A percentile compares a stretch with the other conserved stretches of the same genome.
These are phyloP conservation scores for Alliaria petiolata DNA, from an alignment of 345 rosid species.

Conservation along the genomic window DNA sequence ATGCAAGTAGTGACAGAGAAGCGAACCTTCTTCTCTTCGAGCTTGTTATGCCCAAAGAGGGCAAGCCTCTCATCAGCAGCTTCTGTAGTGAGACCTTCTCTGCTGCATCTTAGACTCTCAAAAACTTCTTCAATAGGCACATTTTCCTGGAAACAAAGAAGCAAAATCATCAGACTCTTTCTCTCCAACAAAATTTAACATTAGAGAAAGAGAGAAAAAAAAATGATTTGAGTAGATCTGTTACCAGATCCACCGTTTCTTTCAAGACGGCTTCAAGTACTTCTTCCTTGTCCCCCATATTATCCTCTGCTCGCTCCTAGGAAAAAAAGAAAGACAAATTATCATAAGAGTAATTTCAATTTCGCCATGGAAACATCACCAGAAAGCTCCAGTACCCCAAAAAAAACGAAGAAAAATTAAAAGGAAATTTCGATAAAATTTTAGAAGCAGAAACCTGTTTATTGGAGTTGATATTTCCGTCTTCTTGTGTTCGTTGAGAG, in stretches of 20 bases:
- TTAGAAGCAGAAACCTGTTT: slow-evolving; percentile 11
- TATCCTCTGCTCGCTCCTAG: slow-evolving; percentile 2
- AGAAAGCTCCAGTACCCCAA: not conserved
- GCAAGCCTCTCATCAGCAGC: slow-evolving; percentile 87
- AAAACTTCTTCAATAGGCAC: slow-evolving; percentile 96
- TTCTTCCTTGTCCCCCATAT: slow-evolving; percentile 72
- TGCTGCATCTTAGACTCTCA: slow-evolving; percentile 96
- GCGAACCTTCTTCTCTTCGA: slow-evolving; percentile 81
- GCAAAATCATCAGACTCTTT: not conserved
- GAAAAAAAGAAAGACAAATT: not conserved
- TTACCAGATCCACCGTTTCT: slow-evolving; percentile 99
- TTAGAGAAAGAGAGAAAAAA: not conserved
- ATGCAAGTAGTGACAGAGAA: not conserved
- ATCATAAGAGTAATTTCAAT: not conserved
- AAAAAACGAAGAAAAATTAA: not conserved
- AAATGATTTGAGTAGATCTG: slow-evolving; percentile 57
- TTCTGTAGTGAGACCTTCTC: slow-evolving; percentile 70
- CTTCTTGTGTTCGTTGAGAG: not conserved
- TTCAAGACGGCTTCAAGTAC: slow-evolving; percentile 90
- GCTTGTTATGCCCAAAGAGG: slow-evolving; percentile 96
- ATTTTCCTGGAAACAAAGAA: slow-evolving; percentile 60
- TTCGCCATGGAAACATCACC: not conserved
- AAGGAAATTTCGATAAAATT: not conserved
- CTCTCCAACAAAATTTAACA: slow-evolving; percentile 11
- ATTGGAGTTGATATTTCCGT: too few species aligned